These are phyloP conservation scores for Arachnomyces sp. DNA, from an alignment of 2,329 filamentous ascomycete species.

Conservation along the genomic window DNA sequence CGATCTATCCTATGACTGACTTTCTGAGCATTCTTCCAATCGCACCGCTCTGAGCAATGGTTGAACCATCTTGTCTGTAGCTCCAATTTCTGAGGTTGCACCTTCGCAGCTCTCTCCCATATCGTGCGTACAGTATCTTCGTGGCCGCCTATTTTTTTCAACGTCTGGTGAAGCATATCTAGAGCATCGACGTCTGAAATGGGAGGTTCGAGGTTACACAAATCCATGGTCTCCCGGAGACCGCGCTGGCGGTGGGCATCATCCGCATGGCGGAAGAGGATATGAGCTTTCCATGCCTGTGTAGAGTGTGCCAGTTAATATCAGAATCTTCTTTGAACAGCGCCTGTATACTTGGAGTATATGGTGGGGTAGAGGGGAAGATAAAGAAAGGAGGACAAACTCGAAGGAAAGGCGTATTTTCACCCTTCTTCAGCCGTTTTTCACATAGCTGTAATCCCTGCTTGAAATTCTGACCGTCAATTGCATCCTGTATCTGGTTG, in stretches of 20 bases:
- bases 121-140: conserved; percentile 28
- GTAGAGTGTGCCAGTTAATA: too few relatives aligned
- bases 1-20: conserved; percentile 22
- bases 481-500: conserved; percentile 43
- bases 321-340: not conserved
- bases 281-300: conserved; percentile 38
- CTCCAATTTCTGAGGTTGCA: conserved; percentile 35
- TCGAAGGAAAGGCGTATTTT: conserved; percentile 36
- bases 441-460: conserved; percentile 44
- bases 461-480: conserved; percentile 42
- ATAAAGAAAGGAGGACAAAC: conserved; percentile 17
- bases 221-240: conserved; percentile 33
- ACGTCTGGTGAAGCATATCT: conserved; percentile 34
- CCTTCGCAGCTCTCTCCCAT: conserved; percentile 42
- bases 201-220: conserved; percentile 36
- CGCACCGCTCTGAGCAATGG: conserved; percentile 31
- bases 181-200: conserved; percentile 39
- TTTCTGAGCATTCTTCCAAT: conserved; percentile 45
- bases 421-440: conserved; percentile 50
- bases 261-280: conserved; percentile 35
- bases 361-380: not conserved
- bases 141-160: conserved; percentile 29
- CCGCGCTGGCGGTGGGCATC: conserved; percentile 36
- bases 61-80: conserved; percentile 41
- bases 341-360: not conserved